Evolutionary conservation across 176 grass and related monocot genomes (phyloP).

Genomic region (Chrysopogon serrulatus): DNA sequence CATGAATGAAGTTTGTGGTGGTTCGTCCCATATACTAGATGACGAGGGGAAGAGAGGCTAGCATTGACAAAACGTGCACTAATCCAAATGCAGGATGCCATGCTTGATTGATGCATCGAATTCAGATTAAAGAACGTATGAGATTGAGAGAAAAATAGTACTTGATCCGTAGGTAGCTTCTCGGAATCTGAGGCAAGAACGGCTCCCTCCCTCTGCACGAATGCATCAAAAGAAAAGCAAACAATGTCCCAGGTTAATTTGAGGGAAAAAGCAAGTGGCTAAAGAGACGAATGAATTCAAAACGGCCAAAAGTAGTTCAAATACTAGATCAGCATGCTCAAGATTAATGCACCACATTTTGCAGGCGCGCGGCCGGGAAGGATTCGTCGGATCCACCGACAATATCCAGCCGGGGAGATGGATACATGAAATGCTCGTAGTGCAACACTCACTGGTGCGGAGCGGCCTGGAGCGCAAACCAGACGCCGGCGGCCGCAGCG

Average conservation of each 20-base stretch:
- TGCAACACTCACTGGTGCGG: slow-evolving; percentile 55
- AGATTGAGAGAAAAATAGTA: slow-evolving; percentile 27
- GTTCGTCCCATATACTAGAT: too few species aligned
- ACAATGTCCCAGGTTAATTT: neutral
- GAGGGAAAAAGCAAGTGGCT: neutral
- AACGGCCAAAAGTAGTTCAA: neutral
- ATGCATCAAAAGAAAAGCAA: neutral
- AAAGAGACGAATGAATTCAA: neutral
- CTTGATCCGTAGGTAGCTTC: slow-evolving; percentile 91
- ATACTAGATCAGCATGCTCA: neutral
- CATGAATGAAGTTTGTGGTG: neutral
- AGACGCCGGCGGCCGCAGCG: slow-evolving; percentile 41
- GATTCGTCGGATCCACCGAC: neutral
- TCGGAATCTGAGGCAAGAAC: slow-evolving; percentile 94
- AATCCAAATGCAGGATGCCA: slow-evolving; percentile 27
- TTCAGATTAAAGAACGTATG: neutral
- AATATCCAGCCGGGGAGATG: neutral
- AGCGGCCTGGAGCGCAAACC: slow-evolving; percentile 72
- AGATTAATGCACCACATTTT: slow-evolving; percentile 17
- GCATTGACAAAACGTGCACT: neutral
- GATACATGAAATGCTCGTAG: slow-evolving; percentile 41
- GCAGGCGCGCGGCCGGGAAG: too few species aligned
- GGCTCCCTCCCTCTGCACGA: slow-evolving; percentile 75
- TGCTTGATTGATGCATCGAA: neutral
- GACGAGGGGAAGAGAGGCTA: too few species aligned